These are phyloP conservation scores for Blastobotrys serpentis DNA, from an alignment of 1,139 yeast genomes.

Conservation along the genomic window DNA sequence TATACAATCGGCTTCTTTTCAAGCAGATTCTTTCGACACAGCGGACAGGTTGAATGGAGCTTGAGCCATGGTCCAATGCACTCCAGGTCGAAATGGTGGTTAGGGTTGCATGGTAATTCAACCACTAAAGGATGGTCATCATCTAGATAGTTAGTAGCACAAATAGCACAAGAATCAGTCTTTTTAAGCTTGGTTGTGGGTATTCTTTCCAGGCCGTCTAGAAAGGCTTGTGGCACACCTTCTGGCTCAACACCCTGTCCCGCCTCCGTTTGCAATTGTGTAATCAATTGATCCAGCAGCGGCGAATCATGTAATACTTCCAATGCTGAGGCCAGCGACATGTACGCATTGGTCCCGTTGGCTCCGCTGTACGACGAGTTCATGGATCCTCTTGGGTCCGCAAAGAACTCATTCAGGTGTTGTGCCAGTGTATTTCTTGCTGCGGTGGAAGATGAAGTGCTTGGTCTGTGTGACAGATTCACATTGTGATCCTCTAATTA, in stretches of 20 bases:
- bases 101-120: conserved; percentile 66
- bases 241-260: conserved; percentile 25
- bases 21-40: conserved; percentile 74
- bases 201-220: conserved; percentile 77
- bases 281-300: conserved; percentile 23
- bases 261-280: conserved; percentile 24
- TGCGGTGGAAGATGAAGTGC: background rate
- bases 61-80: conserved; percentile 90
- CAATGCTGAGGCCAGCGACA: conserved; percentile 21
- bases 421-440: conserved; percentile 15
- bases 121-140: conserved; percentile 82
- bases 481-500: conserved; percentile 7
- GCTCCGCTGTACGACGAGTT: conserved; percentile 12
- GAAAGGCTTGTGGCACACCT: conserved; percentile 68
- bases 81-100: conserved; percentile 81
- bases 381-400: conserved; percentile 11
- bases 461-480: conserved; percentile 2
- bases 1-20: conserved; percentile 46
- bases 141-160: conserved; percentile 68
- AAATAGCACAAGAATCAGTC: conserved; percentile 77
- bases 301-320: conserved; percentile 25
- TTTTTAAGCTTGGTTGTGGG: conserved; percentile 48
- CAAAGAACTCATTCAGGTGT: conserved; percentile 25
- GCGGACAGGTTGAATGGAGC: conserved; percentile 78
- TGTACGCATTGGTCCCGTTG: conserved; percentile 19